Percentiles rank a stretch among this genome's conserved stretches.
Evolutionary conservation across 2,329 filamentous ascomycete genomes (phyloP).

Genomic region (Apiospora saccharicola): DNA sequence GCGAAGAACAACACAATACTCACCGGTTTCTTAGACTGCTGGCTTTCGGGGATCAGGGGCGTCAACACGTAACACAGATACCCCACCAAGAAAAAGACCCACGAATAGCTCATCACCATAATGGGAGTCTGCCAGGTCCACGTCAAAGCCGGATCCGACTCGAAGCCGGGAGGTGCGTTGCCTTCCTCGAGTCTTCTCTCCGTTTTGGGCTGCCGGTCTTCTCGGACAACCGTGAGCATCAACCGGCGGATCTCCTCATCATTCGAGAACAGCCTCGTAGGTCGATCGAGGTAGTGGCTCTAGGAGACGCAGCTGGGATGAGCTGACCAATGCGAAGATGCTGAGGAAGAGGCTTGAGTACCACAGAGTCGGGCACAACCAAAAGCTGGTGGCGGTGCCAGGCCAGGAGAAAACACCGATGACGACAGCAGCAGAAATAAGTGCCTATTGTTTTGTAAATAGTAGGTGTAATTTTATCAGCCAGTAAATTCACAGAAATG

Average conservation of each 20-base stretch:
- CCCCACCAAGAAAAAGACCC: background rate
- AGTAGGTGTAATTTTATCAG: background rate
- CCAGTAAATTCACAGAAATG: background rate
- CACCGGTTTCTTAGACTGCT: background rate
- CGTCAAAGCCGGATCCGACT: background rate
- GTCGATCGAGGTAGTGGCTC: background rate
- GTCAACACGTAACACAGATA: background rate
- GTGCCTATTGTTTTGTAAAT: background rate
- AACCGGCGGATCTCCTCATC: background rate
- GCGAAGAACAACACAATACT: background rate
- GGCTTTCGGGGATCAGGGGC: background rate
- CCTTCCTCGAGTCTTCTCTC: background rate
- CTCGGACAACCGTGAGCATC: background rate
- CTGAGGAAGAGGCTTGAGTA: background rate
- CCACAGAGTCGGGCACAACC: background rate
- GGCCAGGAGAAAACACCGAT: conserved; percentile 13
- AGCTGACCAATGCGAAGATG: background rate
- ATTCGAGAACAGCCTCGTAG: background rate
- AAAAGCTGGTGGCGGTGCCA: background rate
- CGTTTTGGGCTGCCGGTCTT: background rate
- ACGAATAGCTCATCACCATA: conserved; percentile 9
- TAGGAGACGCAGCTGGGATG: background rate
- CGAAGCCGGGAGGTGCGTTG: background rate
- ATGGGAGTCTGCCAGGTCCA: background rate
- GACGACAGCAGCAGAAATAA: background rate